Base-by-base conservation (phyloP, 2,329 filamentous ascomycete genomes). In the Lasiodiplodia citricola region DNA sequence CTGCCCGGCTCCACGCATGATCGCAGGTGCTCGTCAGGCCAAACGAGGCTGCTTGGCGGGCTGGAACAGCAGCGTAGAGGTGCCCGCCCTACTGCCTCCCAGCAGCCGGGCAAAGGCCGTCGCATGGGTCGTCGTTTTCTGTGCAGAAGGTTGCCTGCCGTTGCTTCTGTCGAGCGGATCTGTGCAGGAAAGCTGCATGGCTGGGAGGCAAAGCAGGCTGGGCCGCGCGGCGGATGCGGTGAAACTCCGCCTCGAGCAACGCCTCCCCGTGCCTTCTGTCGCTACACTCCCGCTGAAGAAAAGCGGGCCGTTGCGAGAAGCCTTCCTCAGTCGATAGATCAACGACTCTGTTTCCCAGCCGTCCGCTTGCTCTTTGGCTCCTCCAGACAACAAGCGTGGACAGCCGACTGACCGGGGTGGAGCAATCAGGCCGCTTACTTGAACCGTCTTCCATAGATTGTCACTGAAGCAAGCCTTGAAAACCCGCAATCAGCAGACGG, bases 241-340 rank as follows among this genome's bases (percentile, higher is more conserved):
- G 60, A 52, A 64, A 64, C 60, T 64, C 60, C 60, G 21, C 60
- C 60, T 64, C 60, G 60, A 64, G 16, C 44, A 60, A 60, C 31
- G 28, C 28, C 41, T 21, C 31, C 44, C 31, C 31, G 58, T 67
- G 65, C n/a, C 31, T 35, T 35, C 16, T 44, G 8, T 58, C 44
- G 8, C 44, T n/a, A 41, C 65, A 58, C n/a, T 23, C 21, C n/a
- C 44, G 25, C 21, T 35, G 23, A 18, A 25, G 23, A 18, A 25
- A 13, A 31, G 31, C 66, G 47, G 56, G 35, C 16, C 35, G 56
- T 31, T 67, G 47, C 55, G 56, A 68, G 28, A 68, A 5, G n/a
- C 38, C n/a, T 25, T 14, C 50, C 31, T 28, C 44, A 41, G n/a
- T 41, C 54, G 18, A 44, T 8, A 38, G 23, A 64, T 13, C 8